A percentile compares a stretch with the other conserved stretches of the same genome.
These are phyloP conservation scores for Myxozyma neotropica DNA, from an alignment of 805 yeast species.

Conservation along the genomic window DNA sequence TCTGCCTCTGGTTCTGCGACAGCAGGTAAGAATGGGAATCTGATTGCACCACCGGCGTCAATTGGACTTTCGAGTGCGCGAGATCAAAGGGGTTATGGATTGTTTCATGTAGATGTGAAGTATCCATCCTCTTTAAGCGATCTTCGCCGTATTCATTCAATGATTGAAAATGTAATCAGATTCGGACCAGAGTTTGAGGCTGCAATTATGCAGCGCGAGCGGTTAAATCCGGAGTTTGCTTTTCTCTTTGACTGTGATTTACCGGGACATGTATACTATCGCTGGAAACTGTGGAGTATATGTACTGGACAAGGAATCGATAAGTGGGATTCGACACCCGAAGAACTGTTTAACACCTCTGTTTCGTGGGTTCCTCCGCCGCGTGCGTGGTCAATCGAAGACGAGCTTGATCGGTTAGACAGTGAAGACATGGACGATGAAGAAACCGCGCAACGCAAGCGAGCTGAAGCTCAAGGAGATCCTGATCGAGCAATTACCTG, in stretches of 20 bases:
- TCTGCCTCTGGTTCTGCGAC: not conserved
- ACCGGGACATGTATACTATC: conserved; percentile 36
- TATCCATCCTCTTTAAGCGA: conserved; percentile 21
- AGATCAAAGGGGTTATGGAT: not conserved
- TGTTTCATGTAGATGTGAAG: conserved; percentile 16
- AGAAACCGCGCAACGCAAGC: conserved; percentile 1
- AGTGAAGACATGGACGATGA: conserved; percentile 23
- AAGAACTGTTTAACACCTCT: not conserved
- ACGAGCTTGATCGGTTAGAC: conserved; percentile 31
- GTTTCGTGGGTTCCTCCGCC: conserved; percentile 29
- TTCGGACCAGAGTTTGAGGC: conserved; percentile 39
- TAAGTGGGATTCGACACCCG: conserved; percentile 12
- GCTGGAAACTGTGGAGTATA: conserved; percentile 37
- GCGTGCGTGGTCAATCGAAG: conserved; percentile 23
- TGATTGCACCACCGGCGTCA: conserved; percentile 17
- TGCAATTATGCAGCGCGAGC: conserved; percentile 35
- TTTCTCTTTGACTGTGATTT: conserved; percentile 35
- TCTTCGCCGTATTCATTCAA: conserved; percentile 33
- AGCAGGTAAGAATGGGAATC: not conserved
- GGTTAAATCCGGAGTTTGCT: conserved; percentile 35
- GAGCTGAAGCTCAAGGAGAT: conserved; percentile 6
- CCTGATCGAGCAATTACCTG: conserved; percentile 12
- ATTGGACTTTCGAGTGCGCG: conserved; percentile 3
- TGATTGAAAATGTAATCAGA: conserved; percentile 36
- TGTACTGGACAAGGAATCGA: conserved; percentile 22